Evolutionary conservation across 768 basidiomycete genomes (phyloP).

Genomic region (Rhizopogon sp.): DNA sequence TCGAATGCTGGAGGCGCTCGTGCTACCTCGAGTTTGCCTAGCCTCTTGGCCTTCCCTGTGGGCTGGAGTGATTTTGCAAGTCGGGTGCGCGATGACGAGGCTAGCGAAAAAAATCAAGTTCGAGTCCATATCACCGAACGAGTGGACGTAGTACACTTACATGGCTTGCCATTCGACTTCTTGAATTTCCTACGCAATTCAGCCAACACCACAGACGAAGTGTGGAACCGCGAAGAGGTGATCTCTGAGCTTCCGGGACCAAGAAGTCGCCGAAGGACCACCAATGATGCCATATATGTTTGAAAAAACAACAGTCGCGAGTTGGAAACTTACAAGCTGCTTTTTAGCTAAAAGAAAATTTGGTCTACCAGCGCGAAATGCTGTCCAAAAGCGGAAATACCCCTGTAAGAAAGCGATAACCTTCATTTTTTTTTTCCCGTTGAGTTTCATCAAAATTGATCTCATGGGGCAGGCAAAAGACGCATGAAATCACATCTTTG

Average conservation of each 20-base stretch:
- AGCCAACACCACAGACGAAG: background rate
- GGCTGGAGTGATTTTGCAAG: slow-evolving; percentile 25
- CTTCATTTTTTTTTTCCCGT: no score
- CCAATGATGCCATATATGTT: background rate
- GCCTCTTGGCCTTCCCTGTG: slow-evolving; percentile 18
- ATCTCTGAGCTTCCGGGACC: background rate
- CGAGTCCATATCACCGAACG: background rate
- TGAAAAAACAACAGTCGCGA: background rate
- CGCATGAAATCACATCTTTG: no score
- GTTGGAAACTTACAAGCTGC: background rate
- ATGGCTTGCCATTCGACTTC: background rate
- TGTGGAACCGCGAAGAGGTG: background rate
- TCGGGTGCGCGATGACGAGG: slow-evolving; percentile 5
- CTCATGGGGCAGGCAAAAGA: no score
- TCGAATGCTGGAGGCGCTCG: slow-evolving; percentile 11
- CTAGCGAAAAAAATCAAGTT: background rate
- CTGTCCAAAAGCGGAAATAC: background rate
- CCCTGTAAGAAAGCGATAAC: background rate
- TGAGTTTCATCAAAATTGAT: no score
- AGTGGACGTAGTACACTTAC: background rate
- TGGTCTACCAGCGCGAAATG: no score
- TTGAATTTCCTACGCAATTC: background rate
- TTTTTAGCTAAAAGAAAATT: background rate
- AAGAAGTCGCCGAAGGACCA: background rate
- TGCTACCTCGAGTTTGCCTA: slow-evolving; percentile 23